Base-by-base conservation (phyloP, 768 basidiomycete species). In the Coprinopsis cinerea region DNA sequence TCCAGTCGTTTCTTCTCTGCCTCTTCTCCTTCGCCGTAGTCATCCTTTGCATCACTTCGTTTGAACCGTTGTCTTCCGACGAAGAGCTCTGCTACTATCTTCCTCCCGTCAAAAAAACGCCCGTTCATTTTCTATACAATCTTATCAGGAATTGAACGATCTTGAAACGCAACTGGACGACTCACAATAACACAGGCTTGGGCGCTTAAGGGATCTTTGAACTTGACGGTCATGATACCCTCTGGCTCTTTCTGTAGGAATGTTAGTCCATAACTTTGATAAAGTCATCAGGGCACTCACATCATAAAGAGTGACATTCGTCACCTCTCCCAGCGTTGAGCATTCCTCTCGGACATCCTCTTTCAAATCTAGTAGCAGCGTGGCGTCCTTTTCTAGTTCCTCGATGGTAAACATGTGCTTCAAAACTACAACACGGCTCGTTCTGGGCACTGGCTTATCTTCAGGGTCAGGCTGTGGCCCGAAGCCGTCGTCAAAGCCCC, bases 281-380 rank as follows among this genome's bases (percentile, higher is more conserved):
- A 17, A 17, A 2, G 3, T n/a, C 15, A 32, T 14, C 15, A 32
- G 14, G 9, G 18, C 37, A 51, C 51, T 36, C 64, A 95, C 95
- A 69, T 99, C 95, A 61, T 95, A 98, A 34, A 99, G 66, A 25
- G 92, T 83, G 1, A 97, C 89, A 57, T 92, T 97, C 0, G 96
- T 98, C 3, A 99, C 96, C 58, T 94, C 90, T 24, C 96, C 96
- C 11, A 98, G 65, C 0, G 78, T 77, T 44, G 88, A 82, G 54
- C 92, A 92, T 62, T 98, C 95, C 27, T 95, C 93, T 48, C 95
- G 79, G 15, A 98, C 93, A 57, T 98, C 95, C 60, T 96, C 92
- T 62, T 97, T 97, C 45, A 97, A 75, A 57, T 98, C 95, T 13
- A 98, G 78, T 17, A 97, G 69, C 22, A 97, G 68, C 5, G 89